Conservation (phyloP, 139 green algal species). For the Haematococcus lacustris region DNA sequence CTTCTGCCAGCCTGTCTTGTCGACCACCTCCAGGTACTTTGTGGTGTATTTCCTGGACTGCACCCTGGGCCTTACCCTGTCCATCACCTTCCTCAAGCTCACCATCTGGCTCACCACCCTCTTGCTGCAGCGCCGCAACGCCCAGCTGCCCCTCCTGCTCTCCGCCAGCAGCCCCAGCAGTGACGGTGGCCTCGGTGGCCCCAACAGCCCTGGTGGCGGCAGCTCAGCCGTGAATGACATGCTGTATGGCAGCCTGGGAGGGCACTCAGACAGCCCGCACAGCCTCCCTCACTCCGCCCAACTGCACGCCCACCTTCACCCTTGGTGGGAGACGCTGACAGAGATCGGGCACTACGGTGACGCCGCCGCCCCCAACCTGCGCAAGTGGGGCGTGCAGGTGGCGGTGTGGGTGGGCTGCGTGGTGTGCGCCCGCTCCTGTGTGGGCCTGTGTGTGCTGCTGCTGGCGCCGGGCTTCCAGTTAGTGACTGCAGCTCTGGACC, state of each 20-base stretch:
- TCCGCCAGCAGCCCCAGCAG: no score
- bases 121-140: no score
- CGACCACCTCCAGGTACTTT: no score
- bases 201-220: neutral
- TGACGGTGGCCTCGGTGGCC: neutral
- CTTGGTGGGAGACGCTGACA: slow-evolving; percentile 12
- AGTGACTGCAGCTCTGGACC: slow-evolving; percentile 15
- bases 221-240: neutral
- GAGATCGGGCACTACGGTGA: slow-evolving; percentile 22
- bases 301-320: no score
- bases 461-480: slow-evolving; percentile 3
- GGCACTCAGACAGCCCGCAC: neutral
- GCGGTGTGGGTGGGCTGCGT: slow-evolving; percentile 28
- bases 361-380: slow-evolving; percentile 1
- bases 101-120: neutral
- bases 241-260: neutral
- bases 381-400: slow-evolving; percentile 16
- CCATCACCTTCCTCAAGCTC: slow-evolving; percentile 21
- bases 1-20: no score
- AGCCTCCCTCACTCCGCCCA: no score
- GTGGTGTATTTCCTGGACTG: slow-evolving; percentile 24
- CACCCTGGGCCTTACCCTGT: slow-evolving; percentile 23
- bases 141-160: no score
- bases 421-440: slow-evolving; percentile 21
- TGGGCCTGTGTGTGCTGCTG: slow-evolving; percentile 17